Evolutionary conservation across 176 grass and related monocot species (phyloP).

Genomic region (Eragrostis curvula): DNA sequence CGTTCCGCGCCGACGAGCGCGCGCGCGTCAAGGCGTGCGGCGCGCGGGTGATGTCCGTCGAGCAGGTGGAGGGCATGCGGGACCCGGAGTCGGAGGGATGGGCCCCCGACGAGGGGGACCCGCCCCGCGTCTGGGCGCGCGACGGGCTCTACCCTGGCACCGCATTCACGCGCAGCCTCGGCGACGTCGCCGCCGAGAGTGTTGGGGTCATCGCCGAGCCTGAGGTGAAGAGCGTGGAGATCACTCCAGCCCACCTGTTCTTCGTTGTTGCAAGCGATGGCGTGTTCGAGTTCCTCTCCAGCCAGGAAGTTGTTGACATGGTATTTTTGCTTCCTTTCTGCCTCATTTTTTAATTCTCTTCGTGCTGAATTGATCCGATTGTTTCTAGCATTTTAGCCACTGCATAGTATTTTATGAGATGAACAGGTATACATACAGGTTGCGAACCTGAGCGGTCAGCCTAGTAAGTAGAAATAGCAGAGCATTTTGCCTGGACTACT

Average conservation of each 20-base stretch:
- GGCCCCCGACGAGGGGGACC: constrained; percentile 81
- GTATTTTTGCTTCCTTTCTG: constrained; percentile 40
- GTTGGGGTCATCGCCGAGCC: constrained; percentile 85
- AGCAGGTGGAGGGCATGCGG: constrained; percentile 72
- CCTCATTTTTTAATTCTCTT: too few species aligned
- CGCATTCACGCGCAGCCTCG: constrained; percentile 94
- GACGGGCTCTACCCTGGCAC: constrained; percentile 89
- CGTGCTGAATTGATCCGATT: background rate
- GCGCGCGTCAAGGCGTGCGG: constrained; percentile 79
- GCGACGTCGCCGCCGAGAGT: constrained; percentile 74
- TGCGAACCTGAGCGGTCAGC: constrained; percentile 12
- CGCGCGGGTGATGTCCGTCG: constrained; percentile 81
- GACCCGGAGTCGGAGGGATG: constrained; percentile 57
- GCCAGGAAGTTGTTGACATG: constrained; percentile 90
- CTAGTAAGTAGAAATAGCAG: background rate
- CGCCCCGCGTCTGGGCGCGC: constrained; percentile 86
- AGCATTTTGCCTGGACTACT: constrained; percentile 15
- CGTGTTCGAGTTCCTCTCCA: constrained; percentile 96
- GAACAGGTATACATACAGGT: background rate
- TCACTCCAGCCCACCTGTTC: constrained; percentile 75
- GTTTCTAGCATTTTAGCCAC: background rate
- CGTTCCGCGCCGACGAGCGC: constrained; percentile 90
- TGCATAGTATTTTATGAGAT: background rate
- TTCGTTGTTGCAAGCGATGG: constrained; percentile 92
- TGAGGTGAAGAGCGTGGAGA: constrained; percentile 73